Evolutionary conservation across 2,329 filamentous ascomycete species (phyloP).

Genomic region (Leptosphaerulina australis): DNA sequence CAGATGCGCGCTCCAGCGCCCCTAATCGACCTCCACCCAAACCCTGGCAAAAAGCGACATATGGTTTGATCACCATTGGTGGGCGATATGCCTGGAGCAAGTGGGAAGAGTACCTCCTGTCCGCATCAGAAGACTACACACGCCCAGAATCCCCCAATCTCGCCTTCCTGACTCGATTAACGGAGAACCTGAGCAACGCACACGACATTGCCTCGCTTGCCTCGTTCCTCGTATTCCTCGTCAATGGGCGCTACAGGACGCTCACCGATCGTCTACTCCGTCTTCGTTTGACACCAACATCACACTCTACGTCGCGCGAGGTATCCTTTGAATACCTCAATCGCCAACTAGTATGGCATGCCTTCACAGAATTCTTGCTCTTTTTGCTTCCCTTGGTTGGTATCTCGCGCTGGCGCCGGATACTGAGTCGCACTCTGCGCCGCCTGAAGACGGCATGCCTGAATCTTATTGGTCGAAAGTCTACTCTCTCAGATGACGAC

Average conservation of each 20-base stretch:
- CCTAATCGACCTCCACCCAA: slow-evolving; percentile 69
- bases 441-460: slow-evolving; percentile 68
- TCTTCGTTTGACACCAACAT: slow-evolving; percentile 83
- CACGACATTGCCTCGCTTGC: slow-evolving; percentile 82
- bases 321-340: slow-evolving; percentile 98
- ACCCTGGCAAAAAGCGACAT: slow-evolving; percentile 80
- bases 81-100: slow-evolving; percentile 90
- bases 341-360: slow-evolving; percentile 97
- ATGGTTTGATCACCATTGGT: slow-evolving; percentile 83
- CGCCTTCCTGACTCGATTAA: slow-evolving; percentile 68
- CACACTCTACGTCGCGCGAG: slow-evolving; percentile 81
- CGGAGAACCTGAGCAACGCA: slow-evolving; percentile 69
- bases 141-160: slow-evolving; percentile 57
- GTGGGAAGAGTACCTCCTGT: slow-evolving; percentile 86
- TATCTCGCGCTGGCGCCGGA: slow-evolving; percentile 88
- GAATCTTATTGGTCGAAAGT: slow-evolving; percentile 52
- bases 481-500: slow-evolving; percentile 51
- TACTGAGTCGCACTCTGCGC: slow-evolving; percentile 85
- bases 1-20: slow-evolving; percentile 72
- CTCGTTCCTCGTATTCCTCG: slow-evolving; percentile 88
- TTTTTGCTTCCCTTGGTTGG: slow-evolving; percentile 97
- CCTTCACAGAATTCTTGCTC: slow-evolving; percentile 98
- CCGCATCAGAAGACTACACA: slow-evolving; percentile 76
- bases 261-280: slow-evolving; percentile 83
- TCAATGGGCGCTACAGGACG: slow-evolving; percentile 90